Conservation (phyloP, 139 green algal species). For the Marvania coccoides region DNA sequence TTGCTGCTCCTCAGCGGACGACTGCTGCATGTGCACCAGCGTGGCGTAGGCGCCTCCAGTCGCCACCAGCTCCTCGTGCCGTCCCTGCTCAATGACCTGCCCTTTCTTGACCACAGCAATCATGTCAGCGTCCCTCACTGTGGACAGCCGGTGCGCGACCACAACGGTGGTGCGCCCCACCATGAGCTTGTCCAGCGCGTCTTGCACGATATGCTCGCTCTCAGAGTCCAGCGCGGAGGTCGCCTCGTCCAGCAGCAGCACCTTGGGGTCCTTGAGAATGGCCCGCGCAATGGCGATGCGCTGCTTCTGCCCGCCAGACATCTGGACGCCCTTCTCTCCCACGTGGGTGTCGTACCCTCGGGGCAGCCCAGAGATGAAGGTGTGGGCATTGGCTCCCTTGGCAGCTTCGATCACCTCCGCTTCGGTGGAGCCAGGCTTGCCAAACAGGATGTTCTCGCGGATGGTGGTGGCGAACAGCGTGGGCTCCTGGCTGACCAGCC, state of each 20-base stretch:
- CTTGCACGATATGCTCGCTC: conserved; percentile 45
- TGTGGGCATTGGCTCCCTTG: conserved; percentile 59
- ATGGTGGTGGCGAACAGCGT: conserved; percentile 68
- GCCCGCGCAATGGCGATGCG: conserved; percentile 80
- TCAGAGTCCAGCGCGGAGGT: conserved; percentile 78
- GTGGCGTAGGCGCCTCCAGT: conserved; percentile 43
- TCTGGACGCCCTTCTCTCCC: conserved; percentile 40
- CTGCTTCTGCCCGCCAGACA: conserved; percentile 74
- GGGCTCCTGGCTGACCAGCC: conserved; percentile 80
- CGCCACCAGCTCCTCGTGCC: conserved; percentile 50
- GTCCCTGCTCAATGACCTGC: conserved; percentile 54
- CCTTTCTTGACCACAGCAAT: conserved; percentile 48
- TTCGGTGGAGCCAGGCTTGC: conserved; percentile 28
- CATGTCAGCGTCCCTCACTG: conserved; percentile 41
- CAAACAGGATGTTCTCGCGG: conserved; percentile 79
- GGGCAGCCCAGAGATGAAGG: conserved; percentile 70
- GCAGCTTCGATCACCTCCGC: conserved; percentile 61
- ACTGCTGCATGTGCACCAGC: conserved; percentile 62
- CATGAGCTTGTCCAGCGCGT: conserved; percentile 51
- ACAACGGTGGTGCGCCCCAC: conserved; percentile 43
- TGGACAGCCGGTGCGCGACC: conserved; percentile 57
- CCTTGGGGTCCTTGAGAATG: conserved; percentile 59
- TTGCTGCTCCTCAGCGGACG: background rate
- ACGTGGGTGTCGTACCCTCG: conserved; percentile 41
- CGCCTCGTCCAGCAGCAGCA: conserved; percentile 79